These are phyloP conservation scores for Fraxinus paxiana DNA, from an alignment of 305 asterid species.

Conservation along the genomic window DNA sequence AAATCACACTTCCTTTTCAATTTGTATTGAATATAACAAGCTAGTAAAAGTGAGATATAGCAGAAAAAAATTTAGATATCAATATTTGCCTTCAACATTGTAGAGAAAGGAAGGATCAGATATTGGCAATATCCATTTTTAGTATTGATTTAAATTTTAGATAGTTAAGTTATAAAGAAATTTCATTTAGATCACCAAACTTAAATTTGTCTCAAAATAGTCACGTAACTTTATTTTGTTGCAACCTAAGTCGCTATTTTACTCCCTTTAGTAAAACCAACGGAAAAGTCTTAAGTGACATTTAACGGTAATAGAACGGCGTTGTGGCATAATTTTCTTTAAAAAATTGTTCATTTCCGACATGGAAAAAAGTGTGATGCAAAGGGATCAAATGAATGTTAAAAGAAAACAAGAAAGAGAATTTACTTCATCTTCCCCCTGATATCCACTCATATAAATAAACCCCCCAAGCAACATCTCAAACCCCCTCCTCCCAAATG, in stretches of 20 bases:
- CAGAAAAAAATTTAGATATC: not conserved
- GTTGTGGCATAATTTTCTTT: not conserved
- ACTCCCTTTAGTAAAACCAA: not conserved
- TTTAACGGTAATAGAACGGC: not conserved
- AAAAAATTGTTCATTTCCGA: not conserved
- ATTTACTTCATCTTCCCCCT: not conserved
- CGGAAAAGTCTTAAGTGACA: not conserved
- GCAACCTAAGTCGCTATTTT: not conserved
- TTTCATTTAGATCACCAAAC: not conserved
- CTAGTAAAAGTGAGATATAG: not conserved
- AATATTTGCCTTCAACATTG: not conserved
- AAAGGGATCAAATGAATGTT: not conserved
- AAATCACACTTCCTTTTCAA: not conserved
- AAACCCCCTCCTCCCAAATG: not conserved
- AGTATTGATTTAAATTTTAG: not conserved
- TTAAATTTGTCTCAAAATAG: not conserved
- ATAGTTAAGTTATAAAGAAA: not conserved
- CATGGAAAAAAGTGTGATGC: not conserved
- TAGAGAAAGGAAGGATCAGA: not conserved
- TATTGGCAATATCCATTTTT: not conserved
- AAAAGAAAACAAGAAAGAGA: not conserved
- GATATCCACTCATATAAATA: not conserved
- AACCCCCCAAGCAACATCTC: not conserved
- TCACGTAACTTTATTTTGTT: not conserved
- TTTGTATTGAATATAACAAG: not conserved